Evolutionary conservation across 345 rosid species (phyloP), one percentile per base, ranked within the genome.

Genomic region (Punica granatum): DNA sequence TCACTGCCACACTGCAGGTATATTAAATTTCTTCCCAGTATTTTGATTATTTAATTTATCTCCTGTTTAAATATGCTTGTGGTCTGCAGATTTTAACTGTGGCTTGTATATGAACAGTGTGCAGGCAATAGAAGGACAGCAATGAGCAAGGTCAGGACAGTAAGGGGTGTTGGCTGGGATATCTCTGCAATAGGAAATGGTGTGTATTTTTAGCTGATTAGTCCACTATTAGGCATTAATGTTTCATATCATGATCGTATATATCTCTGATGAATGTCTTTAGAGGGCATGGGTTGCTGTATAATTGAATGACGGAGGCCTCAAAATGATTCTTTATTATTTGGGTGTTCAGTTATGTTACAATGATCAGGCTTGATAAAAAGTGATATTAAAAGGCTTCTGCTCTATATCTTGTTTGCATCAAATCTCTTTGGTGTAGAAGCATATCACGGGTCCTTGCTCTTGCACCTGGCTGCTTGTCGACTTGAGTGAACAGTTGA

Each of bases 41-140:
- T 1, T 42, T 41, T 21, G 30, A 30, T 26, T 60, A 21, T 69
- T 36, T 14, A 36, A 21, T n/a, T 63, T n/a, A 12, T 42, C 49
- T 39, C 37, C 49, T 39, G 14, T 63, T 8, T 63, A 16, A 11
- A 16, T n/a, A 1, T 39, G 32, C 32, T 6, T 36, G 15, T 21
- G 30, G 23, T 60, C 32, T 21, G 9, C 21, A 4, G 7, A 31
- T 32, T 33, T 12, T 13, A 10, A 3, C 9, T 35, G 12, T 12
- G 46, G n/a, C 23, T 28, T 65, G 68, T 16, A 1, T 39, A 15
- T 36, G 43, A 62, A 31, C 78, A 94, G 99, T 94, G 99, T 81
- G 99, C 99, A 25, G 99, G 98, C 69, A 94, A 94, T 78, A 81
- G 99, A 77, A 88, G 99, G 75, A 94, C 98, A 42, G 96, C 99